These are phyloP conservation scores for Aspergillus sp. DNA, from an alignment of 2,329 filamentous ascomycete species.

Conservation along the genomic window DNA sequence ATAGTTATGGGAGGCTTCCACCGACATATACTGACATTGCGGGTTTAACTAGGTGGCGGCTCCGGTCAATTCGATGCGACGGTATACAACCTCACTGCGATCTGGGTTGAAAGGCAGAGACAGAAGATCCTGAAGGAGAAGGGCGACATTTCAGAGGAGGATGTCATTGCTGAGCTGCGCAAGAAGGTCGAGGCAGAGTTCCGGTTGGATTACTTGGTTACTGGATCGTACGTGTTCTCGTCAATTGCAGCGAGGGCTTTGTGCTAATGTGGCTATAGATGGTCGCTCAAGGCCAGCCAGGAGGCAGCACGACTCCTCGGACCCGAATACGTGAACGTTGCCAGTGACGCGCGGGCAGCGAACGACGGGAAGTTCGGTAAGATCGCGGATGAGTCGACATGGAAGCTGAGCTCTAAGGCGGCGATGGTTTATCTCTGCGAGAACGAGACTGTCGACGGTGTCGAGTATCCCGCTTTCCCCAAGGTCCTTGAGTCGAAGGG, in stretches of 20 bases:
- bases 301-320: slow-evolving; percentile 79
- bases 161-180: slow-evolving; percentile 58
- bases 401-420: slow-evolving; percentile 65
- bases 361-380: slow-evolving; percentile 82
- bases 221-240: slow-evolving; percentile 56
- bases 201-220: slow-evolving; percentile 85
- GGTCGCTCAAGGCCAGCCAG: slow-evolving; percentile 85
- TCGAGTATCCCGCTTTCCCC: slow-evolving; percentile 80
- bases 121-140: slow-evolving; percentile 49
- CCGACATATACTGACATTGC: not conserved
- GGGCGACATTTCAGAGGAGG: slow-evolving; percentile 54
- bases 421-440: slow-evolving; percentile 87
- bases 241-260: not conserved
- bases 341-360: slow-evolving; percentile 60
- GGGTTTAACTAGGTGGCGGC: slow-evolving; percentile 64
- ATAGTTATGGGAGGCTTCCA: not conserved
- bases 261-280: slow-evolving; percentile 39
- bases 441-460: slow-evolving; percentile 78
- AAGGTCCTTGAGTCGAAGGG: slow-evolving; percentile 57
- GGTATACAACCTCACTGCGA: slow-evolving; percentile 78
- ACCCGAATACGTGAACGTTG: slow-evolving; percentile 73
- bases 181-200: slow-evolving; percentile 68
- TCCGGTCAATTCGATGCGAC: slow-evolving; percentile 81
- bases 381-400: slow-evolving; percentile 74
- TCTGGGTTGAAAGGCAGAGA: slow-evolving; percentile 72